phyloP scores from a whole-genome alignment of 306 rosid species.

The Cicer judaicum region DNA sequence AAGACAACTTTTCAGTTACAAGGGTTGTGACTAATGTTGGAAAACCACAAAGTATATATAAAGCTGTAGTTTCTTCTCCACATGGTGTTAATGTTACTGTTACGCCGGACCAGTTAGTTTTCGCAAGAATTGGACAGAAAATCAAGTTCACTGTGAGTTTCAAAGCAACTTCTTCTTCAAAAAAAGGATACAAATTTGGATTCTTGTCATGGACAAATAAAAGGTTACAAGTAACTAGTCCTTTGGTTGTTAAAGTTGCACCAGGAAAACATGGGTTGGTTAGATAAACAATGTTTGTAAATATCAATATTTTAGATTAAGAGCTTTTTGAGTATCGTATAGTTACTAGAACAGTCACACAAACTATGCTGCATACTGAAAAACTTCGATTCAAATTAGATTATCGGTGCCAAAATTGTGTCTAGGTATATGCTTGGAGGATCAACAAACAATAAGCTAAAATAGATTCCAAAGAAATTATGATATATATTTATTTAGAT shows the following conservation, averaged over 20 bases:
- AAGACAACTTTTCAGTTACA: conserved; percentile 57
- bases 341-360: conserved; percentile 38
- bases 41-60: conserved; percentile 57
- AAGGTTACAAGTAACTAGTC: conserved; percentile 67
- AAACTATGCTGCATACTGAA: conserved; percentile 43
- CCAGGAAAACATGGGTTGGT: conserved; percentile 52
- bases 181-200: conserved; percentile 76
- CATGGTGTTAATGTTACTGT: conserved; percentile 70
- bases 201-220: conserved; percentile 67
- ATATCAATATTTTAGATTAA: conserved; percentile 38
- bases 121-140: conserved; percentile 65
- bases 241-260: conserved; percentile 67
- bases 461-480: conserved; percentile 20
- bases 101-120: conserved; percentile 58
- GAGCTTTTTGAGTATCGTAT: conserved; percentile 43
- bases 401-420: conserved; percentile 29
- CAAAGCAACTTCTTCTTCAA: conserved; percentile 59
- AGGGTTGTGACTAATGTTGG: conserved; percentile 79
- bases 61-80: conserved; percentile 65
- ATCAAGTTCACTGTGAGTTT: conserved; percentile 69
- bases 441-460: conserved; percentile 14
- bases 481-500: neutral
- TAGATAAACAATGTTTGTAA: conserved; percentile 51
- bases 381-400: conserved; percentile 28
- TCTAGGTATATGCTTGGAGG: conserved; percentile 33